A percentile compares a stretch with the other conserved stretches of the same genome.
These are phyloP conservation scores for Tarenaya hassleriana DNA, from an alignment of 345 rosid species.

Conservation along the genomic window DNA sequence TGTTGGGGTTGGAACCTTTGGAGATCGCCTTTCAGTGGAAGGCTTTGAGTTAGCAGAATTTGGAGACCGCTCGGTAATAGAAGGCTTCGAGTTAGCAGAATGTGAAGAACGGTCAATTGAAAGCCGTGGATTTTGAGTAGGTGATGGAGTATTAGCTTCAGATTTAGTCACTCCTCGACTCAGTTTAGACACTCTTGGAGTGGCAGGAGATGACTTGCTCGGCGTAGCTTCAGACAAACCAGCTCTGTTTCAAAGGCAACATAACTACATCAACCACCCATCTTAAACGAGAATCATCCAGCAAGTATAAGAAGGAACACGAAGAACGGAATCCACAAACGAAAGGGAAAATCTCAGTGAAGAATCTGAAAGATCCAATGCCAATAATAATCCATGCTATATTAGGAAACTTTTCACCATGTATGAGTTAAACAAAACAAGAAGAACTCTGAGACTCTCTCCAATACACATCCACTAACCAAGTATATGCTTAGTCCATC, in stretches of 20 bases:
- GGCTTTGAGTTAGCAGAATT: conserved; percentile 51
- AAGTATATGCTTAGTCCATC: too few species aligned
- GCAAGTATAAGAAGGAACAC: conserved; percentile 3
- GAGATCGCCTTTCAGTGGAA: conserved; percentile 49
- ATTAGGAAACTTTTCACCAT: too few species aligned
- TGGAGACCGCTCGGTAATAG: conserved; percentile 43
- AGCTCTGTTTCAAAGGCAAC: conserved; percentile 43
- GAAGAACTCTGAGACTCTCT: too few species aligned
- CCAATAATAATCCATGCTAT: too few species aligned
- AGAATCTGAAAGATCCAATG: too few species aligned
- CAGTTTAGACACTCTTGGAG: conserved; percentile 55
- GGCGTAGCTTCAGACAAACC: conserved; percentile 47
- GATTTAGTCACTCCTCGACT: conserved; percentile 46
- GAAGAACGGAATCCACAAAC: too few species aligned
- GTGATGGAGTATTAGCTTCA: conserved; percentile 53
- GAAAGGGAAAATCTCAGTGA: too few species aligned
- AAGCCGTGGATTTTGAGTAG: conserved; percentile 46
- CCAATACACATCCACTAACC: too few species aligned
- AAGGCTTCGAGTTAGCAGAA: conserved; percentile 45
- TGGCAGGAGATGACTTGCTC: conserved; percentile 55
- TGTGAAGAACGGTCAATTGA: conserved; percentile 58
- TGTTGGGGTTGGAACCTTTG: conserved; percentile 53
- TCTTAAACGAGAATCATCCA: conserved; percentile 13
- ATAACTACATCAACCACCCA: background rate
- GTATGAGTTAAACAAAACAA: too few species aligned